phyloP scores from a whole-genome alignment of 2,329 filamentous ascomycete genomes.

The Colletotrichum lentis region DNA sequence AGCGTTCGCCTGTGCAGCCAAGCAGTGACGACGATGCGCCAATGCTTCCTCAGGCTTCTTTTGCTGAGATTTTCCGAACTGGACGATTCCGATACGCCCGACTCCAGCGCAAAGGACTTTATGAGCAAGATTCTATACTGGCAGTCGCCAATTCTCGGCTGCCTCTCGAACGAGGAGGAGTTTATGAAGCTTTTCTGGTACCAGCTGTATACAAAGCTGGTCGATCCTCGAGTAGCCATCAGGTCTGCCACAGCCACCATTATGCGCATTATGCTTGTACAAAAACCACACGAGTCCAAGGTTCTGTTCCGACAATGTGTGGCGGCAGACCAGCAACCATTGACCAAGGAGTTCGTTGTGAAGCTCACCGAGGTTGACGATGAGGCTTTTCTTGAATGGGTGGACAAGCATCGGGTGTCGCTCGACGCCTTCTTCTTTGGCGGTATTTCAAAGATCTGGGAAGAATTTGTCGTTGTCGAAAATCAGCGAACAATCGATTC shows the following conservation, averaged over 20 bases:
- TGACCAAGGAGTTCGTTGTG: conserved; percentile 81
- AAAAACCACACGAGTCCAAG: conserved; percentile 85
- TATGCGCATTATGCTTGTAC: conserved; percentile 91
- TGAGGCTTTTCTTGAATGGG: conserved; percentile 85
- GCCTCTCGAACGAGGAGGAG: conserved; percentile 79
- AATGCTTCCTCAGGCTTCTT: conserved; percentile 79
- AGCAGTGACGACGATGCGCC: conserved; percentile 77
- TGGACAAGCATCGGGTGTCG: conserved; percentile 80
- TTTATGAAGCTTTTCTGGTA: conserved; percentile 90
- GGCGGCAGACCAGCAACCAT: conserved; percentile 72
- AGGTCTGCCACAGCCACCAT: conserved; percentile 81
- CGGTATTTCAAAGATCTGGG: conserved; percentile 83
- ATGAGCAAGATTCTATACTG: conserved; percentile 91
- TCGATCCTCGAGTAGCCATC: conserved; percentile 72
- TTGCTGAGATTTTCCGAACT: conserved; percentile 85
- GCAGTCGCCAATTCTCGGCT: conserved; percentile 88
- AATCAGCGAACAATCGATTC: conserved; percentile 83
- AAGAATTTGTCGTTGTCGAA: conserved; percentile 83
- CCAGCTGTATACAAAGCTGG: conserved; percentile 87
- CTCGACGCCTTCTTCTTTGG: conserved; percentile 86
- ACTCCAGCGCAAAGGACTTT: conserved; percentile 72
- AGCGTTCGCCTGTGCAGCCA: conserved; percentile 91
- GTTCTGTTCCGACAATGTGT: conserved; percentile 77
- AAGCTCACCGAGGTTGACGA: conserved; percentile 89
- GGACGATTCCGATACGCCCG: conserved; percentile 69